A percentile compares a stretch with the other conserved stretches of the same genome.
These are phyloP conservation scores for Stemphylium vesicarium DNA, from an alignment of 2,329 filamentous ascomycete genomes.

Conservation along the genomic window DNA sequence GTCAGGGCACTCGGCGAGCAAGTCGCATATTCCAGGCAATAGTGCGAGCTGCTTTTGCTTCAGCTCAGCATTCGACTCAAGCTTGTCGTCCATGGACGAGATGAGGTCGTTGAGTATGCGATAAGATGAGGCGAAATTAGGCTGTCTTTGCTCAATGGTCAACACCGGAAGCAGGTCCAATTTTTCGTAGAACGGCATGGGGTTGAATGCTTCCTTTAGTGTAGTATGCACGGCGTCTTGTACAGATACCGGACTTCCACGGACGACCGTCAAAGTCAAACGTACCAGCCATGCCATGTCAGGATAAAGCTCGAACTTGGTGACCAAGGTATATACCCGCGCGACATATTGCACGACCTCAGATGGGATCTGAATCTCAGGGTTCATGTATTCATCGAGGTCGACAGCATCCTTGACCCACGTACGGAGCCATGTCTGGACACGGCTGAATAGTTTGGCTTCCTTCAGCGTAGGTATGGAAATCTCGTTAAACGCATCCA, in stretches of 20 bases:
- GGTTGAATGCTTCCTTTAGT: constrained; percentile 21
- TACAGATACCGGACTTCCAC: constrained; percentile 17
- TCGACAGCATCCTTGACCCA: constrained; percentile 32
- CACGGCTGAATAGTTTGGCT: constrained; percentile 21
- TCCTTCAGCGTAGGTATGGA: constrained; percentile 24
- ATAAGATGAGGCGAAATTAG: constrained; percentile 23
- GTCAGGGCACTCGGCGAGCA: constrained; percentile 57
- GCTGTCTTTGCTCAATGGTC: constrained; percentile 11
- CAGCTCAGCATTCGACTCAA: constrained; percentile 26
- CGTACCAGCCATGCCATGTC: constrained; percentile 27
- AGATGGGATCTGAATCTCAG: constrained; percentile 10
- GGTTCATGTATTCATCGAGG: constrained; percentile 24
- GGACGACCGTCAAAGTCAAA: constrained; percentile 30
- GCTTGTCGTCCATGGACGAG: constrained; percentile 36
- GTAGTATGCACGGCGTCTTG: constrained; percentile 19
- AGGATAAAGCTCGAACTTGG: constrained; percentile 34
- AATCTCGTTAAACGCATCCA: constrained; percentile 41
- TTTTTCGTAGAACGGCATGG: constrained; percentile 27
- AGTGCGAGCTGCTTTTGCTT: constrained; percentile 38
- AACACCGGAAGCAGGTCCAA: constrained; percentile 26
- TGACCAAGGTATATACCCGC: constrained; percentile 28
- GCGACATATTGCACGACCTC: constrained; percentile 26
- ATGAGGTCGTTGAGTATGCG: constrained; percentile 36
- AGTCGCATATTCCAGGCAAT: constrained; percentile 32
- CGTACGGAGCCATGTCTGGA: constrained; percentile 24